Percentiles rank a stretch among this genome's conserved stretches.
phyloP scores from a whole-genome alignment of 331 rosid species.

The Erythrophleum ivorense region DNA sequence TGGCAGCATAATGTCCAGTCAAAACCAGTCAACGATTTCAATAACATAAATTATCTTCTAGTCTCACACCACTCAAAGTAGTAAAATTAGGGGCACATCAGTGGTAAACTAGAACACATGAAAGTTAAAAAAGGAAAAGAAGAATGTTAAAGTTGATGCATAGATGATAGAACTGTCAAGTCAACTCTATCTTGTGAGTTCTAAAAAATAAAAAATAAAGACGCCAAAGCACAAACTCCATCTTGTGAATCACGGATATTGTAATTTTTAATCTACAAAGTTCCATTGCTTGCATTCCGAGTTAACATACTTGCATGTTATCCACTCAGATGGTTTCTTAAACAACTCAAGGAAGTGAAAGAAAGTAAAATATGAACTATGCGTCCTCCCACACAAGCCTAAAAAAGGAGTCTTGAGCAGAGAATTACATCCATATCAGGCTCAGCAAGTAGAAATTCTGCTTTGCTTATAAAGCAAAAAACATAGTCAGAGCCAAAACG shows the following conservation, averaged over 20 bases:
- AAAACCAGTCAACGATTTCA: constrained; percentile 16
- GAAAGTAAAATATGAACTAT: constrained; percentile 15
- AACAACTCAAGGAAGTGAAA: constrained; percentile 36
- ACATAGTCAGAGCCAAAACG: not conserved
- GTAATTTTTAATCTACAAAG: constrained; percentile 52
- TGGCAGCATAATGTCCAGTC: constrained; percentile 38
- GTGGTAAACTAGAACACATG: constrained; percentile 52
- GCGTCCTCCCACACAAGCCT: not conserved
- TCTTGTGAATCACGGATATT: constrained; percentile 89
- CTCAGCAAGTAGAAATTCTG: not conserved
- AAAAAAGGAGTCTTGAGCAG: not conserved
- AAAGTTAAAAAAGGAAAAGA: constrained; percentile 51
- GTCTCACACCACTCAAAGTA: constrained; percentile 38
- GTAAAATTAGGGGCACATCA: constrained; percentile 38
- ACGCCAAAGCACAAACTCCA: constrained; percentile 41
- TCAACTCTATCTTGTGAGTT: constrained; percentile 79
- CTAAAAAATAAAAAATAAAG: constrained; percentile 18
- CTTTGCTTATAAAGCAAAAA: constrained; percentile 6
- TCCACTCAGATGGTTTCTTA: constrained; percentile 26
- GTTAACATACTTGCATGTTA: constrained; percentile 14
- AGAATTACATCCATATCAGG: not conserved
- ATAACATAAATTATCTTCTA: constrained; percentile 32
- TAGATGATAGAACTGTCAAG: constrained; percentile 66
- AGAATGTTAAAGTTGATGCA: constrained; percentile 61
- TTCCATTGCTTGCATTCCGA: constrained; percentile 38